Base-by-base conservation (phyloP, 1,284 basidiomycete genomes). In the Macrocybe sp. region DNA sequence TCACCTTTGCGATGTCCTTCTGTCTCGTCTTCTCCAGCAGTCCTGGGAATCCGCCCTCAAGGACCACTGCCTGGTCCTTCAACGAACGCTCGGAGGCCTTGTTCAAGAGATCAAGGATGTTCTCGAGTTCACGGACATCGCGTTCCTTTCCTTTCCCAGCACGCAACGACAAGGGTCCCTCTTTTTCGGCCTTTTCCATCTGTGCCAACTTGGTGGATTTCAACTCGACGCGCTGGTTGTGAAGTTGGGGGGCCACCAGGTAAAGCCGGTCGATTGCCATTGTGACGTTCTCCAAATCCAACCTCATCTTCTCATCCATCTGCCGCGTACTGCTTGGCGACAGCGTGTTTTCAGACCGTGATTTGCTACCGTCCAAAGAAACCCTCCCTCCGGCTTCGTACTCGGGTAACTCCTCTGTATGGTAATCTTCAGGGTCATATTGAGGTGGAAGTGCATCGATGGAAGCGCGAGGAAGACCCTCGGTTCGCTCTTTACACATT, bases 241-340 rank as follows among this genome's bases (percentile, higher is more conserved):
- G 80, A 37, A 95, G 65, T 62, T 93, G 91, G 0, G 93, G 92
- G 1, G 89, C 83, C 30, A 87, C 84, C 9, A 78, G 64, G 62
- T 93, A 90, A 7, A 96, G 68, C 28, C 92, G 74, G 59, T 94
- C 92, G 54, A 97, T 94, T 14, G 92, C 92, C 60, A 80, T 76
- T 0, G 89, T 81, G 37, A 96, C 82, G 4, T 79, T 75, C 56
- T 95, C 92, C 14, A 96, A 70, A 59, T 96, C 93, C 61, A 85
- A 70, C 46, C 75, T 75, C 80, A 81, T 84, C 66, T 87, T 90
- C 61, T 92, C 88, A 59, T 74, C 62, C 14, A 59, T 53, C 39
- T 51, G 56, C 45, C 47, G 53, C 35, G 48, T 49, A 49, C 55
- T 50, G 54, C 53, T 11, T 11, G 41, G 10, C 49, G 38, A 51